Evolutionary conservation across 1,139 yeast species (phyloP).

Genomic region (Candida sanyaensis): DNA sequence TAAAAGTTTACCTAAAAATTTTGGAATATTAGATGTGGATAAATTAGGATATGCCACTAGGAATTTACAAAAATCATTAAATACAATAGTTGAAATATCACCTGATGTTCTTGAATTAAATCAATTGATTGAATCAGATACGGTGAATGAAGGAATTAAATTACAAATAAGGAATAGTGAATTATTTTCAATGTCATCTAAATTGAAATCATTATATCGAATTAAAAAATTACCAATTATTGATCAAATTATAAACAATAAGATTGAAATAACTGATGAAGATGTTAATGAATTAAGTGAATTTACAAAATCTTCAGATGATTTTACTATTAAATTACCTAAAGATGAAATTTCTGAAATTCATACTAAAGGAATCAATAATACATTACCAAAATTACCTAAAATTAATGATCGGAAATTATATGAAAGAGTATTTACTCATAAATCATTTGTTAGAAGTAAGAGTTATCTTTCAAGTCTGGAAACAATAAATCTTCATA

Average conservation of each 20-base stretch:
- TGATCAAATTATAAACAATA: slow-evolving; percentile 43
- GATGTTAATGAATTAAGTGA: slow-evolving; percentile 12
- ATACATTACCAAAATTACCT: slow-evolving; percentile 62
- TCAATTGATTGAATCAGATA: slow-evolving; percentile 22
- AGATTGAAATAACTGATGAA: slow-evolving; percentile 11
- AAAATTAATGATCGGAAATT: slow-evolving; percentile 59
- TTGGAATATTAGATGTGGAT: slow-evolving; percentile 42
- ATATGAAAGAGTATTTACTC: slow-evolving; percentile 74
- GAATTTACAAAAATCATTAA: slow-evolving; percentile 52
- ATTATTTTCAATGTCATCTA: slow-evolving; percentile 59
- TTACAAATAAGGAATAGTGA: slow-evolving; percentile 55
- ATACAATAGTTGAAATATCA: slow-evolving; percentile 52
- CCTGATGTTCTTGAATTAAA: slow-evolving; percentile 50
- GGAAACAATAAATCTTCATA: slow-evolving; percentile 66
- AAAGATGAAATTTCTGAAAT: slow-evolving; percentile 17
- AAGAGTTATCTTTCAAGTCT: slow-evolving; percentile 55
- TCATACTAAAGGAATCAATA: slow-evolving; percentile 30
- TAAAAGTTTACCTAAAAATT: slow-evolving; percentile 10
- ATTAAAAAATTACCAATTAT: slow-evolving; percentile 49
- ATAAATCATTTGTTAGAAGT: slow-evolving; percentile 69
- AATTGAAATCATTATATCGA: slow-evolving; percentile 55
- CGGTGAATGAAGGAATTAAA: slow-evolving; percentile 37
- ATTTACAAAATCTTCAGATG: neutral
- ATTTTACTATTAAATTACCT: slow-evolving; percentile 8
- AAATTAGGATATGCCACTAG: slow-evolving; percentile 44